Base-by-base conservation (phyloP, 78 protist genomes). In the Dictyostelium brefeldianum region DNA sequence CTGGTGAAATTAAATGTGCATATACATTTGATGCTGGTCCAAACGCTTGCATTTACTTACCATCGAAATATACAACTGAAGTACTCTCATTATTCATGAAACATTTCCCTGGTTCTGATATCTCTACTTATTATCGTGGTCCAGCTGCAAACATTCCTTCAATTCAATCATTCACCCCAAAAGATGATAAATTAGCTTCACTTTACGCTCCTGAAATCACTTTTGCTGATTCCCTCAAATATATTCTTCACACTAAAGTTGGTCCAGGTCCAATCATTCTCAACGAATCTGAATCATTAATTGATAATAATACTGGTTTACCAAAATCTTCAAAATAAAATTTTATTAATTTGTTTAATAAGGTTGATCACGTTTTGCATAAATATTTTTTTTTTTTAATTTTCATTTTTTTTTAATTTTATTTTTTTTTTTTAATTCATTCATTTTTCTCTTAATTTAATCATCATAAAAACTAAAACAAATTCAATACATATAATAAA, bases 11-110 rank as follows among this genome's bases (percentile, higher is more conserved):
- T 14, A 46, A 78, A 78, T 98, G 96, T 5, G 99, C 98, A 29
- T 99, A 99, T 96, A 99, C 99, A 0, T 99, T 97, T 77, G 99
- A 99, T 81, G 99, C 99, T 3, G 99, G 99, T 1, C 99, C 99
- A 18, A 99, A 99, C 92, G 98, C 99, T 2, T 97, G 98, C 59
- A 12, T 98, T 70, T 98, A 96, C 75, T 18, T 57, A 29, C 91
- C 69, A 3, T 50, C 22, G 15, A 81, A 94, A 22, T n/a, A 70
- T 20, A 67, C 96, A 51, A 47, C 73, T 17, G 90, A 57, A 20
- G 77, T 90, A 10, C 43, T 96, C 43, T 11, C 91, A 12, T 51
- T 83, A 59, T 46, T 97, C 31, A 5, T 43, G 46, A 91, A 82
- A 77, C 85, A 50, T 83, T 96, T 96, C 89, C 97, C 97, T 22